Base-by-base conservation (phyloP, 495 filamentous ascomycete species). In the Daldinia childiae region DNA sequence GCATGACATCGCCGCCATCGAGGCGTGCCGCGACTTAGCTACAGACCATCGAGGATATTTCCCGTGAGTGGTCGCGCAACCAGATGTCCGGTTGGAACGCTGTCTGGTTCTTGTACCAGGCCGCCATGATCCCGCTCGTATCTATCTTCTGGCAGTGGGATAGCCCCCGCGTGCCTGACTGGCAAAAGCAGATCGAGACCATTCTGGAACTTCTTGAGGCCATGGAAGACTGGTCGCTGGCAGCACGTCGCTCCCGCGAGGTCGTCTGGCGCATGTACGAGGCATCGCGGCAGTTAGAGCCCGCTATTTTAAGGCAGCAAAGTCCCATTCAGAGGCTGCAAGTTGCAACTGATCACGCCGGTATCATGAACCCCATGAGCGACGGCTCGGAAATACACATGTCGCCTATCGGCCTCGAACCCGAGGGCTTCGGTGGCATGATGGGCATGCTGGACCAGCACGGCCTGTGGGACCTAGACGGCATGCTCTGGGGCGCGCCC, bases 81-180 rank as follows among this genome's bases (percentile, higher is more conserved):
- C 89, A 93, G 76, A 90, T 94, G 80, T 87, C 86, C 17, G 91
- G 91, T 5, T 94, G 92, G 92, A 92, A 92, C 79, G 91, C 89
- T 4, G 90, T 92, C 24, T 95, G 92, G 92, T 90, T 92, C 77
- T 83, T 91, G 50, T 94, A 92, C 82, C 92, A 95, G 77, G 90
- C 91, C 0, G 86, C 87, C 50, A 89, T 93, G 87, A 89, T 95
- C 21, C 92, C 92, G 0, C 84, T 95, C 3, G 84, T 95, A 7
- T 88, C 84, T 14, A 83, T 94, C 14, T 90, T 91, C 72, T 88
- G 90, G 82, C 87, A 89, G 71, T 87, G 87, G 76, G 83, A 83
- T 58, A 86, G 83, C 41, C 81, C 80, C 0, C 80, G 84, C 63
- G 87, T 85, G 79, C 75, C 82, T 69, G 76, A 87, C 78, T 80